Evolutionary conservation across 306 rosid species (phyloP), one percentile per base, ranked within the genome.

Genomic region (Cicer cuneatum): DNA sequence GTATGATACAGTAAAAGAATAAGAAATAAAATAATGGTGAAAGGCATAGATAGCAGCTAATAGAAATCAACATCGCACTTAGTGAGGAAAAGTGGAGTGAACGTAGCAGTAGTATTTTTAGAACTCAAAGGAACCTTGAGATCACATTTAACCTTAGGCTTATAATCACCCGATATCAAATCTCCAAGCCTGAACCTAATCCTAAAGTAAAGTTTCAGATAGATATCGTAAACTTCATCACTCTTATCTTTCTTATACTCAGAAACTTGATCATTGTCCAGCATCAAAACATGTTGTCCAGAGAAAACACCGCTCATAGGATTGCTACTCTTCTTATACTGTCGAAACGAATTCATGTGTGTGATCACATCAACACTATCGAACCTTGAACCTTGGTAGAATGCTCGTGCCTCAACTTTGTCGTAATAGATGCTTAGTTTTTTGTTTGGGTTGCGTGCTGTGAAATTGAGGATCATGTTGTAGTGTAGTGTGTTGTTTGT

Each of bases 141-240:
- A 4, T 80, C 78, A 60, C 97, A 91, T 54, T 83, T 66, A 8
- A 76, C 80, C 65, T 79, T 89, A 5, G 90, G 92, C 78, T 89
- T 82, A 37, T 14, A 51, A 10, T 67, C 3, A 2, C 82, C 45
- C 0, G 75, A 47, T 61, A 75, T 89, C 10, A 71, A 2, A 15
- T 29, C 62, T 0, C 92, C 91, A 3, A 84, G 73, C 51, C 88
- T 86, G 73, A 80, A 80, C 60, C 97, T 69, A 7, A 89, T 72
- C 24, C 86, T 64, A 45, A 91, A 83, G 66, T 89, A 52, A 3
- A 92, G 83, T 75, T 75, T 84, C 33, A 92, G 79, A 38, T 83
- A 78, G 10, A 92, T 79, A 15, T 78, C 74, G 54, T 69, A 92
- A 6, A 45, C 57, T n/a, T 80, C 85, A 1, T 3, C 52, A 6